Evolutionary conservation across 306 rosid genomes (phyloP).

Genomic region (Potentilla sterilis): DNA sequence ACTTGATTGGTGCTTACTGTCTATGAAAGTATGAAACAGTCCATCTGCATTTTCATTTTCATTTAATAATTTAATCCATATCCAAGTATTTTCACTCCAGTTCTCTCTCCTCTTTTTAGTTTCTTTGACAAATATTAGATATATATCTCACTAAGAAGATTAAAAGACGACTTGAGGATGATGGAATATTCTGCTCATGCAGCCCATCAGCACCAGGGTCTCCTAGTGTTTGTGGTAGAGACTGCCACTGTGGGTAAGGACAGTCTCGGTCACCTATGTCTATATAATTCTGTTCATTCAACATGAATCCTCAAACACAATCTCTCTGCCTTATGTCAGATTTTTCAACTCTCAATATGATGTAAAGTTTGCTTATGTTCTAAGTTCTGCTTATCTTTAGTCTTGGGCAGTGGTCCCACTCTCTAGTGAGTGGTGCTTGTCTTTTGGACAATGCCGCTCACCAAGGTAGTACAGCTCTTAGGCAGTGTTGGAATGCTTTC

Average conservation of each 20-base stretch:
- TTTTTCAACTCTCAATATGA: not conserved
- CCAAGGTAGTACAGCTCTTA: not conserved
- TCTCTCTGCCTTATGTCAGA: not conserved
- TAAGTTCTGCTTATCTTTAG: not conserved
- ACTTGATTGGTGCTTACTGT: not conserved
- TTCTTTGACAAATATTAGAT: constrained; percentile 57
- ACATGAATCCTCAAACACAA: not conserved
- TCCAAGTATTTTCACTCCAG: constrained; percentile 5
- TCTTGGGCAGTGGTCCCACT: not conserved
- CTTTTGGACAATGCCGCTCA: not conserved
- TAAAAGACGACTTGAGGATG: constrained; percentile 77
- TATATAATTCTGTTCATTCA: not conserved
- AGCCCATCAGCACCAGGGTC: constrained; percentile 53
- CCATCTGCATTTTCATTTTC: not conserved
- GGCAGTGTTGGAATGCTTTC: not conserved
- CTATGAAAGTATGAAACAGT: not conserved
- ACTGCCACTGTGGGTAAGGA: constrained; percentile 95
- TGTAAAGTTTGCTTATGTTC: not conserved
- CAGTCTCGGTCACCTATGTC: not conserved
- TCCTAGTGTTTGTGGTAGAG: constrained; percentile 69
- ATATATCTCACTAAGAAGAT: constrained; percentile 72
- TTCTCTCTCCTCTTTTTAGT: constrained; percentile 13
- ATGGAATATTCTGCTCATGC: constrained; percentile 94
- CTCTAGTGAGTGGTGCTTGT: not conserved
- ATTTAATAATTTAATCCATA: not conserved